Evolutionary conservation across 139 green algal species (phyloP).

Genomic region (Closterium sp.): DNA sequence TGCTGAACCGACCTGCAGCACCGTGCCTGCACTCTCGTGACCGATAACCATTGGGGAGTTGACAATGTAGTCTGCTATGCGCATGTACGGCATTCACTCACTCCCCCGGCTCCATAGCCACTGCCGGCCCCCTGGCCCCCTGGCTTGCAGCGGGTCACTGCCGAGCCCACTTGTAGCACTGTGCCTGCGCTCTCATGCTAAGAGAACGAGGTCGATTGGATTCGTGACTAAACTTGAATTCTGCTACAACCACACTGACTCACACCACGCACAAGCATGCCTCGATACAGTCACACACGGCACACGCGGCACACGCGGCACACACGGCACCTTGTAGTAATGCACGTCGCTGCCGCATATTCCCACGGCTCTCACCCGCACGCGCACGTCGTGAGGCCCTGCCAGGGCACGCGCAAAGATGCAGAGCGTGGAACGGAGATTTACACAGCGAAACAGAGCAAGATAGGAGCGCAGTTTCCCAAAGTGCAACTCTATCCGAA

Average conservation of each 20-base stretch:
- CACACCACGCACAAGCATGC: no score
- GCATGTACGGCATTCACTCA: no score
- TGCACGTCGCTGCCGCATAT: constrained; percentile 51
- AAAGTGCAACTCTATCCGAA: no score
- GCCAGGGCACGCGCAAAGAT: background rate
- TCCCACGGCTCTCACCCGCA: constrained; percentile 41
- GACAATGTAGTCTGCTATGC: constrained; percentile 25
- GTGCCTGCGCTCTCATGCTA: constrained; percentile 41
- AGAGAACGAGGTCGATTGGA: no score
- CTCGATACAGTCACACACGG: no score
- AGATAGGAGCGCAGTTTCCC: no score
- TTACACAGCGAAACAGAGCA: no score
- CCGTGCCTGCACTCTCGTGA: constrained; percentile 35
- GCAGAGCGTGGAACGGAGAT: background rate
- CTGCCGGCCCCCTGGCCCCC: constrained; percentile 34
- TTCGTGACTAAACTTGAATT: no score
- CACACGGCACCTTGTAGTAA: constrained; percentile 27
- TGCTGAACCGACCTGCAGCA: background rate
- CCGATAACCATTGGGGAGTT: constrained; percentile 30
- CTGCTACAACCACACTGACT: no score
- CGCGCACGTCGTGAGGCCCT: constrained; percentile 40
- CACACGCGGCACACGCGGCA: background rate
- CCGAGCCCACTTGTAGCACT: constrained; percentile 21
- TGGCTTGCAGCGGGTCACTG: constrained; percentile 2
- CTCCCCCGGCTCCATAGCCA: constrained; percentile 48